Evolutionary conservation across 192 early-diverging fungal genomes (phyloP), one percentile per base, ranked within the genome.

Genomic region (Coemansia aciculifera): DNA sequence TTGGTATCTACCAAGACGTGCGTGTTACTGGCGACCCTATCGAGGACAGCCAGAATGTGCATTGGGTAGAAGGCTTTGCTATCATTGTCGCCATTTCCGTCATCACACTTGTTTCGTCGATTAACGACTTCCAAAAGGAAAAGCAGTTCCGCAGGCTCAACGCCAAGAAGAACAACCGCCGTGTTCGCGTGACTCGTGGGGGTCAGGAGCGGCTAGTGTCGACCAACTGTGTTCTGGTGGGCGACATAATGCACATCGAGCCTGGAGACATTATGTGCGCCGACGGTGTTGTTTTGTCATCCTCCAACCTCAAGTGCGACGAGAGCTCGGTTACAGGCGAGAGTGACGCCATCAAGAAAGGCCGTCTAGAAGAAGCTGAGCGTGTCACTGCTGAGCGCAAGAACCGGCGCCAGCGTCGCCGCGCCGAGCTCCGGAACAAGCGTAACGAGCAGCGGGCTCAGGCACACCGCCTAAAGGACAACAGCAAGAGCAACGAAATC

Each of bases 301-400:
- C 89, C 5, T 92, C 92, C 64, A 94, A 94, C 72, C 75, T 98
- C 34, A 81, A 85, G 31, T 91, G 89, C 63, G 98, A 99, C 72
- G 98, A 99, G 80, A 93, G 91, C 15, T 88, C 95, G 6, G 88
- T 93, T 37, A 97, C 96, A 6, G 98, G 98, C 62, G 98, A 99
- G 80, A 89, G 93, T n/a, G 88, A 95, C 68, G 88, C 95, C 3
- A 90, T 98, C 19, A 85, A 87, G 52, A 99, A 99, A 72, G 79
- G 85, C 59, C 72, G 79, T 0, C 77, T 83, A 29, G 88, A 87
- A 19, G 86, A 88, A 13, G 67, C 66, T 3, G 74, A 76, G 39
- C 56, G 39, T 49, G 56, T 57, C 39, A 59, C 69, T 19, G 73
- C 69, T 8, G 77, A 79, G 15, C 66, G 69, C 66, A 77, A 74